A percentile compares a stretch with the other conserved stretches of the same genome.
phyloP scores from a whole-genome alignment of 73 alveolate genomes.

The Tetrahymena malaccensis region DNA sequence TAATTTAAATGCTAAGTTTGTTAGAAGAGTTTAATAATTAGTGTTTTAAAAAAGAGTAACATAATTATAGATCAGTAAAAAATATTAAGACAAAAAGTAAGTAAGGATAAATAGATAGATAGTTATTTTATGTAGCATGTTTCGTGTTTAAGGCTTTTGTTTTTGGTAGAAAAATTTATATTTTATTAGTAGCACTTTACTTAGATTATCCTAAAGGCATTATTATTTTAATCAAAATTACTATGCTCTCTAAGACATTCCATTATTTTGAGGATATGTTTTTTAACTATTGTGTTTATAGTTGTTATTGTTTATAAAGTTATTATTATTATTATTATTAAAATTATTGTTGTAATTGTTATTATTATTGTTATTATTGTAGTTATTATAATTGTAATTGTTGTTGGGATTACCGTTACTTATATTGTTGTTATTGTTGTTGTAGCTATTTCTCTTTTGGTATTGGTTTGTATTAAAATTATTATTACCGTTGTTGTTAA shows the following conservation, averaged over 20 bases:
- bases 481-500: not conserved
- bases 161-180: not conserved
- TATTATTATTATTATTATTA: not conserved
- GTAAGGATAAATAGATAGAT: no score
- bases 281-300: not conserved
- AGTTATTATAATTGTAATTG: not conserved
- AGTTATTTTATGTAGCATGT: not conserved
- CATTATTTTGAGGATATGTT: not conserved
- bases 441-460: not conserved
- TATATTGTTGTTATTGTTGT: not conserved
- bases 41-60: not conserved
- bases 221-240: not conserved
- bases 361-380: not conserved
- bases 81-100: not conserved
- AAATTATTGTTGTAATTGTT: not conserved
- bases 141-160: not conserved
- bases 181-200: not conserved
- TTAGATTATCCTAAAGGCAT: no score
- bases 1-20: no score
- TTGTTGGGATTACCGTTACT: not conserved
- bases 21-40: no score
- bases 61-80: not conserved
- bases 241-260: not conserved
- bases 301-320: not conserved
- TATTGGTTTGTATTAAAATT: not conserved